phyloP scores from a whole-genome alignment of 2,329 filamentous ascomycete species.

The Lizonia empirigonia region DNA sequence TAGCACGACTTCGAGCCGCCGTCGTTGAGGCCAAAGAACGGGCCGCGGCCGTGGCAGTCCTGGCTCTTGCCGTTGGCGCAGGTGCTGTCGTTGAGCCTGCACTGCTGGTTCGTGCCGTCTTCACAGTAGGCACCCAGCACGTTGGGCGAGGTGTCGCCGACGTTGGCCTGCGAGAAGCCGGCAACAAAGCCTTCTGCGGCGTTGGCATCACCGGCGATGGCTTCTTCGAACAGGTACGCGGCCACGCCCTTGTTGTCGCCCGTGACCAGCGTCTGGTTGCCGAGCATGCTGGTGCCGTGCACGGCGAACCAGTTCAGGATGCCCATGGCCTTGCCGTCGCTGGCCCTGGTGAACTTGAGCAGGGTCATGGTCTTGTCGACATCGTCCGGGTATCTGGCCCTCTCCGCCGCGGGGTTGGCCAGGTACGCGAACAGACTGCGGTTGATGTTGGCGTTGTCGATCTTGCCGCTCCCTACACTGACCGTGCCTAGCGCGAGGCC shows the following conservation, averaged over 20 bases:
- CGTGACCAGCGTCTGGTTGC: conserved; percentile 88
- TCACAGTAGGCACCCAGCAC: conserved; percentile 88
- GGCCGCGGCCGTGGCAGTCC: conserved; percentile 75
- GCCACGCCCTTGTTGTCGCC: conserved; percentile 98
- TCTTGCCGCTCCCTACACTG: conserved; percentile 70
- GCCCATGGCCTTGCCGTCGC: conserved; percentile 77
- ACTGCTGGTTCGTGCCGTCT: conserved; percentile 71
- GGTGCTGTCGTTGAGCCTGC: conserved; percentile 80
- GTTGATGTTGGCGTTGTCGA: conserved; percentile 83
- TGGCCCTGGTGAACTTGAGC: conserved; percentile 75
- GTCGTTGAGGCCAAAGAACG: conserved; percentile 69
- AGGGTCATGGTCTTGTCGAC: conserved; percentile 81
- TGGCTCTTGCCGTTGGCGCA: conserved; percentile 72
- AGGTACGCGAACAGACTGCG: conserved; percentile 87
- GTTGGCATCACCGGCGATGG: conserved; percentile 55
- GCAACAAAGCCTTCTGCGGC: conserved; percentile 75
- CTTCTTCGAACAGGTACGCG: conserved; percentile 80
- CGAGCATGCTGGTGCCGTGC: conserved; percentile 87
- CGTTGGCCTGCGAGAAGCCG: conserved; percentile 89
- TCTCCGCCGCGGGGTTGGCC: conserved; percentile 79
- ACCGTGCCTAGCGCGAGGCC: conserved; percentile 72
- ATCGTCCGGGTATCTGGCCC: conserved; percentile 68
- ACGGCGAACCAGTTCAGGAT: conserved; percentile 90
- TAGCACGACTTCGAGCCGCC: conserved; percentile 71
- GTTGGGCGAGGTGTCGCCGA: conserved; percentile 90